Percentiles rank a stretch among this genome's conserved stretches.
Evolutionary conservation across 345 rosid genomes (phyloP).

Genomic region (Sisymbrium altissimum): DNA sequence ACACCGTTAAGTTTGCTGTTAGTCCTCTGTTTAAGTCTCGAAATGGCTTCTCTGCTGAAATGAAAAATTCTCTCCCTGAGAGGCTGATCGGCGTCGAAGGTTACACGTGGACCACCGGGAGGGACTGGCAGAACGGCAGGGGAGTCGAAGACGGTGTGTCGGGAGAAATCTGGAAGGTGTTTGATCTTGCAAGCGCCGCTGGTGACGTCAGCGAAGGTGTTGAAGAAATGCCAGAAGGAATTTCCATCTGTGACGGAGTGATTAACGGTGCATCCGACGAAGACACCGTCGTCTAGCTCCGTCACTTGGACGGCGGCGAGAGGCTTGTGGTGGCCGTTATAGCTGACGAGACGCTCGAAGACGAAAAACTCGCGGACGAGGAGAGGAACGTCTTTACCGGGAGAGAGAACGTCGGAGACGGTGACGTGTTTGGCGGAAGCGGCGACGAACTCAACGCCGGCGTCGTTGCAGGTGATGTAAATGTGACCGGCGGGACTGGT

Average conservation of each 20-base stretch:
- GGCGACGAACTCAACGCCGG: conserved; percentile 64
- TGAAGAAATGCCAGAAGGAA: conserved; percentile 95
- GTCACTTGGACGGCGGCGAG: conserved; percentile 81
- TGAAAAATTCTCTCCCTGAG: conserved; percentile 82
- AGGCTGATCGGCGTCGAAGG: conserved; percentile 68
- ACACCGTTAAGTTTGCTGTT: conserved; percentile 44
- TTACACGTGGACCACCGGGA: conserved; percentile 66
- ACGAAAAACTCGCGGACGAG: conserved; percentile 68
- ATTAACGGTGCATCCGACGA: conserved; percentile 76
- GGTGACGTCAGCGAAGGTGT: conserved; percentile 72
- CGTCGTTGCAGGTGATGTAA: conserved; percentile 65
- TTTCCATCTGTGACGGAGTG: conserved; percentile 91
- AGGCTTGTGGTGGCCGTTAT: conserved; percentile 71
- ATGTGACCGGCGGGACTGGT: conserved; percentile 63
- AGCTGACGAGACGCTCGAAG: conserved; percentile 67
- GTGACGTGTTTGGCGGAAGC: conserved; percentile 51
- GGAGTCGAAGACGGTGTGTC: conserved; percentile 61
- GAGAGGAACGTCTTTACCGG: conserved; percentile 50
- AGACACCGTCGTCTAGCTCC: conserved; percentile 67
- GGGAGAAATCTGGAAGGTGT: conserved; percentile 53
- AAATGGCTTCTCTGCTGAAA: conserved; percentile 71
- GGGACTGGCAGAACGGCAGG: conserved; percentile 65
- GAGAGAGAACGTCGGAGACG: conserved; percentile 40
- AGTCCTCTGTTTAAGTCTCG: conserved; percentile 60
- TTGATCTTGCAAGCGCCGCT: conserved; percentile 60